These are phyloP conservation scores for Eucalyptus leucophloia DNA, from an alignment of 345 rosid species.

Conservation along the genomic window DNA sequence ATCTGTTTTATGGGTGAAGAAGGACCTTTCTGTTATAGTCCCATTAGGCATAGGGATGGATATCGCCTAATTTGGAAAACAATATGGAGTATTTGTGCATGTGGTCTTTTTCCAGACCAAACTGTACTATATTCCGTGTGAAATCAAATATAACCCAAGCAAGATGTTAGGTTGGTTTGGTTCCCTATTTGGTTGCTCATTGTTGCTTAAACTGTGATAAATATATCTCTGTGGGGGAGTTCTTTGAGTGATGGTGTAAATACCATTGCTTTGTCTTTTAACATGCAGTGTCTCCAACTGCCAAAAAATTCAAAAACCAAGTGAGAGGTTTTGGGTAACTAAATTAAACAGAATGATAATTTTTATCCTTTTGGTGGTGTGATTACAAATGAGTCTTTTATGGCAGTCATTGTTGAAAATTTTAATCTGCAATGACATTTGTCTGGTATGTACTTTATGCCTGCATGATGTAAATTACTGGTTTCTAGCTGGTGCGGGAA, in stretches of 20 bases:
- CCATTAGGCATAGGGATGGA: neutral
- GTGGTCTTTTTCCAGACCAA: neutral
- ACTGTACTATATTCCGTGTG: neutral
- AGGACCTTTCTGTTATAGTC: neutral
- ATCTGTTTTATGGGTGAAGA: neutral
- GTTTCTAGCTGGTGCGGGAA: neutral
- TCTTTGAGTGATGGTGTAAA: neutral
- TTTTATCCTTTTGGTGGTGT: neutral
- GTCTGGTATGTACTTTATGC: neutral
- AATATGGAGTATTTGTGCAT: neutral
- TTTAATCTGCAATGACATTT: neutral
- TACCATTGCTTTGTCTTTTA: neutral
- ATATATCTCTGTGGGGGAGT: neutral
- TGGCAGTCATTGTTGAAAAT: neutral
- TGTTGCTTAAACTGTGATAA: neutral
- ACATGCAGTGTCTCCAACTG: neutral
- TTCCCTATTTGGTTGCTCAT: neutral
- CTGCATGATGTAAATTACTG: neutral
- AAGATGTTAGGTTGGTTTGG: neutral
- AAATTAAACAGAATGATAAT: neutral
- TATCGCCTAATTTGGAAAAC: neutral
- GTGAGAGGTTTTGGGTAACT: neutral
- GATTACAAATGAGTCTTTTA: neutral
- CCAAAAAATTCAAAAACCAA: neutral
- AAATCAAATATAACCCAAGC: neutral